Evolutionary conservation across 2,329 filamentous ascomycete species (phyloP), one percentile per base, ranked within the genome.

Genomic region (Blumeria hordei): DNA sequence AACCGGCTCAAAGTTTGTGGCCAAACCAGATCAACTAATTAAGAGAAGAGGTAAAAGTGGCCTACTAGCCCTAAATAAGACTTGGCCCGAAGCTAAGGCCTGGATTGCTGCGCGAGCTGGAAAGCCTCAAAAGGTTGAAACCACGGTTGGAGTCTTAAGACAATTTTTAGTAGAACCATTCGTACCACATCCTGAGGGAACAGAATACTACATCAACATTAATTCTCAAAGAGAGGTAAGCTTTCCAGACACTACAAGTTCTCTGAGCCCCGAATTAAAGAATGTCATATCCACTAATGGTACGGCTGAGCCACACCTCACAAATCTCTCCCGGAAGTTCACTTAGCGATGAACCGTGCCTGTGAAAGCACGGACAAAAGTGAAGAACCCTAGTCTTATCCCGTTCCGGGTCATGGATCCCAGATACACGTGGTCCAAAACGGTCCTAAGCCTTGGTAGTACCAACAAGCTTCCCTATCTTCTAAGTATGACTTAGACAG

Each of bases 171-270:
- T 98, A 63, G 92, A 98, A 80, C 92, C 92, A 54, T 96, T 98
- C 67, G 88, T 96, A 59, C 92, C 90, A 66, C 92, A 98, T 72
- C 84, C 88, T 61, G 78, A 88, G 65, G 83, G 88, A 69, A 95
- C 90, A 61, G 92, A 98, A 73, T 96, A 96, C 76, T 98, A 98
- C 74, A 94, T 98, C 76, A 95, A 95, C 81, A 98, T 98, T 76
- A 92, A 95, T 80, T 96, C 92, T 60, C 88, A 94, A 67, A 85
- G 92, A 76, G 92, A 96, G 82, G 92, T 96, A 81, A 44, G 52
- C 81, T 88, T 81, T 55, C 36, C 39, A 54, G 4, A 28, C 4
- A 28, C 21, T n/a, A 28, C 21, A 28, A 28, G 21, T 28, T 28
- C 21, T 28, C 21, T 4, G 21, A 28, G 21, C 21, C 21, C 21